Evolutionary conservation across 2,329 filamentous ascomycete genomes (phyloP).

Genomic region (Bisporella sp.): DNA sequence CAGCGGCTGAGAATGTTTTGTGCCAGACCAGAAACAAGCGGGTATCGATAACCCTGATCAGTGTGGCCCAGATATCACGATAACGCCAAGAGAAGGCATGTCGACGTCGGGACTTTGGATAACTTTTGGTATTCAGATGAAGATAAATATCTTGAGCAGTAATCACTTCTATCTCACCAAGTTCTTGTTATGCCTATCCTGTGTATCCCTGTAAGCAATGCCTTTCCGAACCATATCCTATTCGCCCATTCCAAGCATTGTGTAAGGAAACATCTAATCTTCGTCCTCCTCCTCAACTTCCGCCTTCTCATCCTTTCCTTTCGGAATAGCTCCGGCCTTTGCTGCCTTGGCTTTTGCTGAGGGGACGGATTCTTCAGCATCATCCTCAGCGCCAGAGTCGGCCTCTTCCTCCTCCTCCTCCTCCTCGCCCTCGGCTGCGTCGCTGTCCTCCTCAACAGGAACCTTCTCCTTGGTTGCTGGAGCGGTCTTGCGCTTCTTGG

Average conservation of each 20-base stretch:
- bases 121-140: too few relatives aligned
- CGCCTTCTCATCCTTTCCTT: not conserved
- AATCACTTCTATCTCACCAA: too few relatives aligned
- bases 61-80: too few relatives aligned
- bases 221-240: not conserved
- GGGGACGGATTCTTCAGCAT: not conserved
- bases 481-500: conserved; percentile 3
- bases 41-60: too few relatives aligned
- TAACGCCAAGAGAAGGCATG: too few relatives aligned
- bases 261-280: not conserved
- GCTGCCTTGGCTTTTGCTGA: not conserved
- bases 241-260: not conserved
- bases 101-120: too few relatives aligned
- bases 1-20: too few relatives aligned
- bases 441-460: not conserved
- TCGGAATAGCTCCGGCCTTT: not conserved
- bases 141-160: too few relatives aligned
- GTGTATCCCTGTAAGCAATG: too few relatives aligned
- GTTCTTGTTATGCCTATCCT: too few relatives aligned
- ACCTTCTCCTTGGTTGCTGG: not conserved
- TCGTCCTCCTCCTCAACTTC: not conserved
- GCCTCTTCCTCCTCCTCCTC: not conserved
- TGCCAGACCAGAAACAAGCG: too few relatives aligned
- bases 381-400: not conserved
- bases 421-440: not conserved